Percentiles rank a stretch among this genome's conserved stretches.
These are phyloP conservation scores for Pythium aquatile DNA, from an alignment of 352 stramenopile species.

Conservation along the genomic window DNA sequence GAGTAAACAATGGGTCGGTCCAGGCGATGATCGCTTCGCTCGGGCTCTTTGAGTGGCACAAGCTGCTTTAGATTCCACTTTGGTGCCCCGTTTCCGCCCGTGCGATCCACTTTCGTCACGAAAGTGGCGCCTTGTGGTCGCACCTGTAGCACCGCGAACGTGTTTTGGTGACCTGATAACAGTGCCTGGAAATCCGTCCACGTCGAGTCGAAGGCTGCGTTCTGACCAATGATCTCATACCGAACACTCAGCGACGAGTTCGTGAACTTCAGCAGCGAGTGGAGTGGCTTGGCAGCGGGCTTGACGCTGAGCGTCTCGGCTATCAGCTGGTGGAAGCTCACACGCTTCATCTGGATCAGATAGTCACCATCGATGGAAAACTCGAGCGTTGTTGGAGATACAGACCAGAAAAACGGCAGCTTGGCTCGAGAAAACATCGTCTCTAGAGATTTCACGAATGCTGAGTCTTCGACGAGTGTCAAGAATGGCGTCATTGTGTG, in stretches of 20 bases:
- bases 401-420: slow-evolving; percentile 67
- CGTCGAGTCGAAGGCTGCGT: slow-evolving; percentile 38
- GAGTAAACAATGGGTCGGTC: slow-evolving; percentile 75
- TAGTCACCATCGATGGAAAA: slow-evolving; percentile 64
- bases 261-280: slow-evolving; percentile 51
- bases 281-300: slow-evolving; percentile 34
- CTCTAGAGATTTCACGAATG: slow-evolving; percentile 49
- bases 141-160: slow-evolving; percentile 62
- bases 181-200: slow-evolving; percentile 68
- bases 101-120: slow-evolving; percentile 44
- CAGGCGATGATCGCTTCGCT: slow-evolving; percentile 44
- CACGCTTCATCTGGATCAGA: slow-evolving; percentile 37
- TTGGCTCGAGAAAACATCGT: slow-evolving; percentile 36
- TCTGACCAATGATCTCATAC: slow-evolving; percentile 62
- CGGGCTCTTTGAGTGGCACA: slow-evolving; percentile 53
- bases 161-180: slow-evolving; percentile 54
- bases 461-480: slow-evolving; percentile 51
- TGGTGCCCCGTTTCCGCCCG: slow-evolving; percentile 45
- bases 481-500: slow-evolving; percentile 39
- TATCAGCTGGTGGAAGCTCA: slow-evolving; percentile 63
- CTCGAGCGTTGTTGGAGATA: slow-evolving; percentile 47
- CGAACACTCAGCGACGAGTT: slow-evolving; percentile 53
- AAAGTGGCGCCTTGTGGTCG: slow-evolving; percentile 68
- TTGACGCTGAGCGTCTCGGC: slow-evolving; percentile 35
- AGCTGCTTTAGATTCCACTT: slow-evolving; percentile 62